Evolutionary conservation across 164 flowering plant species (phyloP), one percentile per base, ranked within the genome.

Genomic region (Annona squamosa): DNA sequence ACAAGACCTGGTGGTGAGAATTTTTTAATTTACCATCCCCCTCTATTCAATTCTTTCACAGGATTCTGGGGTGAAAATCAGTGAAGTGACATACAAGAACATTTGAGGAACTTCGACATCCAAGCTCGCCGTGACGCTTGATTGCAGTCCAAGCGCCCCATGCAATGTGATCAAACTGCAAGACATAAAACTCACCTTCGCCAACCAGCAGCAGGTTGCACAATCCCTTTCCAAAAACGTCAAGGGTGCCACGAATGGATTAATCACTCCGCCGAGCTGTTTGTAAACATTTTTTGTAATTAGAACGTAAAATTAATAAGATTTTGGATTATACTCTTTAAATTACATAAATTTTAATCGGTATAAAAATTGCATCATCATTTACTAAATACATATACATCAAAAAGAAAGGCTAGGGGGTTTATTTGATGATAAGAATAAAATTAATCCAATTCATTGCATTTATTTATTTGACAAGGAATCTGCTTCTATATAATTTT

Each of bases 31-130:
- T 47, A 2, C 57, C 37, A 56, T 52, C 59, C 9, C 13, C 59
- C 13, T 52, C 59, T 0, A 52, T 52, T 52, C 59, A 10, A 52
- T 16, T 52, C 59, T 52, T 0, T 26, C 57, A 16, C 72, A 78
- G 77, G 68, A 68, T 59, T 79, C 79, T 12, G 81, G 81, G 7
- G 74, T 79, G 7, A 71, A 76, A 16, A 73, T 79, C 18, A 76
- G 72, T 45, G 63, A 67, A 1, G 79, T 79, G 19, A 71, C 71
- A 41, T 79, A 63, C 64, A 17, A 59, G 4, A 69, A 79, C 67
- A 76, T 79, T 65, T 68, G 48, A 56, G 81, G 79, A 48, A 69
- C 81, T 2, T 79, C 81, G 1, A 73, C 79, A 9, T 64, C 77
- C 17, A 70, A 70, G 65, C 72, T 79, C 0, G 81, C 81, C 4